Conservation (phyloP, 768 basidiomycete genomes). For the Bullera alba region DNA sequence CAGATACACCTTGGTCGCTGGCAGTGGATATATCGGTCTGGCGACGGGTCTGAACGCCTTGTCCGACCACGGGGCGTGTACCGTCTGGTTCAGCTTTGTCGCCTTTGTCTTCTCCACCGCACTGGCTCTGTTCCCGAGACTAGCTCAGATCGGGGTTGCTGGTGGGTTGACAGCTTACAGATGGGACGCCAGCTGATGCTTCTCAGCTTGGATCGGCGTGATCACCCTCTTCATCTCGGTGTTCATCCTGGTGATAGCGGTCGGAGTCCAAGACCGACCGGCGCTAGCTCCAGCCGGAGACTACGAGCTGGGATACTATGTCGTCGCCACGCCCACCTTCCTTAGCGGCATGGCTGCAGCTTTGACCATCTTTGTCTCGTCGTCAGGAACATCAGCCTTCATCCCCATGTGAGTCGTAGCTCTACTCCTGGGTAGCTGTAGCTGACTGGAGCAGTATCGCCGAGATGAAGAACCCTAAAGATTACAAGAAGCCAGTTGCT, state of each 20-base stretch:
- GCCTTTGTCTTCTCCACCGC: too few species aligned
- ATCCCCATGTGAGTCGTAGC: conserved; percentile 11
- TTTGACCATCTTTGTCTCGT: conserved; percentile 25
- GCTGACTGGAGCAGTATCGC: too few species aligned
- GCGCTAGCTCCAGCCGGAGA: conserved; percentile 12
- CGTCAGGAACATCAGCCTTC: conserved; percentile 19
- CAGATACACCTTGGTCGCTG: too few species aligned
- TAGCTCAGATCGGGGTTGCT: too few species aligned
- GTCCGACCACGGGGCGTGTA: too few species aligned
- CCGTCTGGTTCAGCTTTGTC: too few species aligned
- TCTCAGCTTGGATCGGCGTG: conserved; percentile 1
- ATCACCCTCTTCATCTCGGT: background rate
- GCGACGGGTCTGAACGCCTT: too few species aligned
- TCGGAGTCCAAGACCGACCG: conserved; percentile 22
- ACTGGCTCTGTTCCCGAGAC: too few species aligned
- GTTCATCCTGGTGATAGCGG: conserved; percentile 7
- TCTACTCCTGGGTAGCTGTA: conserved; percentile 1
- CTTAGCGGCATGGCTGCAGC: conserved; percentile 24
- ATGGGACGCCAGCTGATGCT: too few species aligned
- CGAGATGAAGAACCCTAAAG: conserved; percentile 27
- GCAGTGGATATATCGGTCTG: too few species aligned
- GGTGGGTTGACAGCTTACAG: too few species aligned
- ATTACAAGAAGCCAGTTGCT: conserved; percentile 10
- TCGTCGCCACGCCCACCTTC: conserved; percentile 25
- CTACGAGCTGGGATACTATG: conserved; percentile 10